Base-by-base conservation (phyloP, 176 grass and related monocot genomes). In the Carex littledalei region DNA sequence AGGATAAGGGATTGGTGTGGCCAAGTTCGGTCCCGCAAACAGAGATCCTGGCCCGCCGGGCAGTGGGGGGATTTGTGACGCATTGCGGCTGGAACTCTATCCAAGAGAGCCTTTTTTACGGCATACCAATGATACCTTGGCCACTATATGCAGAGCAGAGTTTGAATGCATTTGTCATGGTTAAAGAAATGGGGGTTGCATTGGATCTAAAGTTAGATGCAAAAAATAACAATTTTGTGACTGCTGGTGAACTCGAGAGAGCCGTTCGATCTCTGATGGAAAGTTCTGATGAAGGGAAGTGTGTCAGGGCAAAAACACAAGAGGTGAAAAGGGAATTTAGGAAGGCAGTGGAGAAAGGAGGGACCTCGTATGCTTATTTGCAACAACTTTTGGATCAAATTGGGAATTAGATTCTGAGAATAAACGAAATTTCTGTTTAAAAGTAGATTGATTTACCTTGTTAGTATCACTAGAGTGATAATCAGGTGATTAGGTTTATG, bases 121-220 rank as follows among this genome's bases (percentile, higher is more conserved):
- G 77, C 1, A 56, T 96, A 57, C 89, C 91, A 8, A 91, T 92
- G 91, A 13, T 95, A 0, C 88, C 83, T 64, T 45, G 43, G 43
- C 43, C 91, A 2, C 21, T 93, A 8, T 96, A 91, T 72, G 94
- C 91, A 55, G 94, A 96, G 87, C 94, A 96, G 70, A 16, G 63
- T 21, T 4, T 85, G 13, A 96, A 96, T 85, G 93, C 89, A 88
- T 86, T 88, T 53, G 52, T 91, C 52, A 85, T 97, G 86, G 88
- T 91, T 35, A 88, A 93, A 67, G 89, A 90, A 73, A 84, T 88
- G 86, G 71, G 26, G 22, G 47, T 97, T 53, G 89, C 64, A 1
- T 80, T 91, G 77, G 14, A 34, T 79, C 75, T 78, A 1, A 78
- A 56, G 60, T 3, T 91, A 18, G 84, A 81, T 34, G 88, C 77